Evolutionary conservation across 2,329 filamentous ascomycete genomes (phyloP).

Genomic region (Fusarium scirpi): DNA sequence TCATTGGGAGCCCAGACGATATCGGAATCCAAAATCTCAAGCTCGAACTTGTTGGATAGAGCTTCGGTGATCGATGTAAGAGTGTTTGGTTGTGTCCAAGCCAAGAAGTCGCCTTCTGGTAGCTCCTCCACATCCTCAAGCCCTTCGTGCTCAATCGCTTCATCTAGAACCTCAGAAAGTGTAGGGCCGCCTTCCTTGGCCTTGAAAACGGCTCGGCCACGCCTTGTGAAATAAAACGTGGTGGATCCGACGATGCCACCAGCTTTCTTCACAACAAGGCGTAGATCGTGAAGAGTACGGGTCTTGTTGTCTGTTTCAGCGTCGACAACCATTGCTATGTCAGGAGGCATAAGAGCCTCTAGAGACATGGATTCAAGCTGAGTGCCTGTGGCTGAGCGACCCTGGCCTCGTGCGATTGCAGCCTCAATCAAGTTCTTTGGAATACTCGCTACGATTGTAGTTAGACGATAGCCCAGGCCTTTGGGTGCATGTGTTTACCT

Average conservation of each 20-base stretch:
- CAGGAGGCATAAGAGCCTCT: constrained; percentile 83
- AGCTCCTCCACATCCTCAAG: constrained; percentile 78
- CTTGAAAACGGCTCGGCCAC: constrained; percentile 79
- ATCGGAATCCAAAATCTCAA: constrained; percentile 79
- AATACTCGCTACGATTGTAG: constrained; percentile 68
- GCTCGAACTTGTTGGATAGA: constrained; percentile 70
- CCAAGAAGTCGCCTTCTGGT: constrained; percentile 75
- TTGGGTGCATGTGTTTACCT: constrained; percentile 55
- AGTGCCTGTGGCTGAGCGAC: constrained; percentile 78
- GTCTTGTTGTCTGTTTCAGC: constrained; percentile 85
- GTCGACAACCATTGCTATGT: constrained; percentile 84
- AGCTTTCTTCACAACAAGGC: constrained; percentile 75
- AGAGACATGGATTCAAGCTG: constrained; percentile 82
- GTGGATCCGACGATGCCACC: constrained; percentile 79
- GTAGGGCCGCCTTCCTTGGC: constrained; percentile 60
- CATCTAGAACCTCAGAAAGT: constrained; percentile 81
- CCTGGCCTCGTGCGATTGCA: constrained; percentile 90
- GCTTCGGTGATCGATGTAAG: constrained; percentile 54
- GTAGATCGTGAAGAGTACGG: constrained; percentile 79
- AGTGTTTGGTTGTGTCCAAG: constrained; percentile 59
- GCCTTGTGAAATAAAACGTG: constrained; percentile 85
- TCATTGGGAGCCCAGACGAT: constrained; percentile 88
- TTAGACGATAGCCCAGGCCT: background rate
- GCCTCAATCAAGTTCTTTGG: constrained; percentile 87
- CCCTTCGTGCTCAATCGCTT: constrained; percentile 82